These are phyloP conservation scores for Pholiota adiposa DNA, from an alignment of 1,284 basidiomycete genomes.

Conservation along the genomic window DNA sequence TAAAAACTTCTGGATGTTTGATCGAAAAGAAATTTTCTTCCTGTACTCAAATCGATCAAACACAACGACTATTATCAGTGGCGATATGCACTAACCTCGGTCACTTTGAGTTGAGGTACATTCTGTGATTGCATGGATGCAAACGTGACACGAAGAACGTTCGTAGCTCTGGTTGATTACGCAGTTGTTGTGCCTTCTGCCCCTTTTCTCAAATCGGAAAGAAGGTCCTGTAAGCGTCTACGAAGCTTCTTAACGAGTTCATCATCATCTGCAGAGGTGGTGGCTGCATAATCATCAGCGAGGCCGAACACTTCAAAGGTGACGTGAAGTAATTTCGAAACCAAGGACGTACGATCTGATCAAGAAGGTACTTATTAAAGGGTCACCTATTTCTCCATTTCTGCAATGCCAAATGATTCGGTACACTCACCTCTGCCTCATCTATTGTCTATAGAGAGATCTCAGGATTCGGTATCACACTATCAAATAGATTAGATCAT, in stretches of 20 bases:
- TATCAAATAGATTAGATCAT: background rate
- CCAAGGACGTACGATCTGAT: conserved; percentile 38
- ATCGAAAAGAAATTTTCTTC: no score
- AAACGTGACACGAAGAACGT: no score
- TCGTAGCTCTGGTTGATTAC: background rate
- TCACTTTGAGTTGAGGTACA: no score
- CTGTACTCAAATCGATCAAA: no score
- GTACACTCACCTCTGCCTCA: conserved; percentile 40
- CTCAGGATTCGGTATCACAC: no score
- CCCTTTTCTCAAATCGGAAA: conserved; percentile 38
- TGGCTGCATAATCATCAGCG: conserved; percentile 31
- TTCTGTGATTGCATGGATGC: no score
- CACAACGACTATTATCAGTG: no score
- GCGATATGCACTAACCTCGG: no score
- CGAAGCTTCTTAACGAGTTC: conserved; percentile 41
- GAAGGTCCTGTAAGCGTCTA: conserved; percentile 38
- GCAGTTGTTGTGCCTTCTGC: conserved; percentile 37
- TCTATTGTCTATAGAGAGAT: conserved; percentile 40
- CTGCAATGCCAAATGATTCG: background rate
- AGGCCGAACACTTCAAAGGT: background rate
- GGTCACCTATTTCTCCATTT: background rate
- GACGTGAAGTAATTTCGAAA: background rate
- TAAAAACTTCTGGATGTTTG: no score
- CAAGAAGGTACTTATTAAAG: conserved; percentile 40
- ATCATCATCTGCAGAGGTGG: conserved; percentile 44